Base-by-base conservation (phyloP, 2,329 filamentous ascomycete genomes). In the Botrytis byssoidea region DNA sequence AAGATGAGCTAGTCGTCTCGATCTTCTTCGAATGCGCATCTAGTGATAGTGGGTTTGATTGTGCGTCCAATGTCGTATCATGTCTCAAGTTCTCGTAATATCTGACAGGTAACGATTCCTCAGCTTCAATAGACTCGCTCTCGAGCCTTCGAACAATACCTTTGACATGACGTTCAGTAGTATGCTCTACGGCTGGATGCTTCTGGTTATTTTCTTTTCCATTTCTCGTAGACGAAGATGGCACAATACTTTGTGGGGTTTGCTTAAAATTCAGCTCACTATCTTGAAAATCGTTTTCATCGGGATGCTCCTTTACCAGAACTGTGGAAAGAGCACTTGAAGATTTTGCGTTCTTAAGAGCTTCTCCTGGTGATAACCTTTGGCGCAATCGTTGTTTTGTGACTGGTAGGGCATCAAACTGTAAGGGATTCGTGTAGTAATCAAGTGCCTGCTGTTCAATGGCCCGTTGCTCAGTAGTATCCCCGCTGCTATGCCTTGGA, bases 331-430 rank as follows among this genome's bases (percentile, higher is more conserved):
- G 72, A 25, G 48, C 70, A 51, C 67, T 71, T 46, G n/a, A 35
- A 63, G 68, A 66, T 61, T 55, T 65, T 32, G 72, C 48, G 20
- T 29, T 73, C 16, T n/a, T 61, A 29, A 73, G 61, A 70, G 18
- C 59, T 29, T 71, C 59, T 55, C 66, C 35, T n/a, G 59, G 18
- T n/a, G n/a, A 32, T 20, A n/a, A 16, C 46, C 46, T 35, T 44
- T 55, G 72, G 6, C 72, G 46, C 42, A 46, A 64, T 51, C 72
- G 29, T 42, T 79, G 77, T 37, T 81, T 80, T 70, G 72, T 77
- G 25, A 81, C 75, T 29, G 63, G 48, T 35, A 81, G 48, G 51
- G 44, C 60, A 65, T 77, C 77, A 44, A 69, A 55, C n/a, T 68
- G 48, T 29, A 57, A 35, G 8, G 65, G 42, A 20, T n/a, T 22